Percentiles rank a stretch among this genome's conserved stretches.
phyloP scores from a whole-genome alignment of 768 basidiomycete genomes.

The Glaciozyma martinii region DNA sequence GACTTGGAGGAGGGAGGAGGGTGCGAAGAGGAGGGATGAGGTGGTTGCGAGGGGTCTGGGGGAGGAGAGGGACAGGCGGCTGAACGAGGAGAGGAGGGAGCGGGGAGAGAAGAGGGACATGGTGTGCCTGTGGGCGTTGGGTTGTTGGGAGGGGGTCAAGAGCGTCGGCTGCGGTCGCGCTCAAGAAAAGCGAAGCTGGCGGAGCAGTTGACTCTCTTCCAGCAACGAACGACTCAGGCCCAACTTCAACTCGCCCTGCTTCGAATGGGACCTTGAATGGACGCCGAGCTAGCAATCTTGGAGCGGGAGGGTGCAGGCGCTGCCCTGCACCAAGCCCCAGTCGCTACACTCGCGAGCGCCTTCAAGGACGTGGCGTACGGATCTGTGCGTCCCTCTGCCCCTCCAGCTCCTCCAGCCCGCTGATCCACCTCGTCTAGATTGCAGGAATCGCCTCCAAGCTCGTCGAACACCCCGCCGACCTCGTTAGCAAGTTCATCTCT shows the following conservation, averaged over 20 bases:
- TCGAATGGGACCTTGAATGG: background rate
- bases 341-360: background rate
- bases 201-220: too few relatives aligned
- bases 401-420: background rate
- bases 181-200: too few relatives aligned
- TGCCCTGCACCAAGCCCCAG: too few relatives aligned
- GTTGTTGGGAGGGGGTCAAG: background rate
- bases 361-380: constrained; percentile 34
- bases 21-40: background rate
- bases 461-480: constrained; percentile 85
- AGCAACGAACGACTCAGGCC: too few relatives aligned
- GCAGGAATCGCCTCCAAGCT: constrained; percentile 83
- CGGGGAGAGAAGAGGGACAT: constrained; percentile 10
- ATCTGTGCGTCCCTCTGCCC: constrained; percentile 5
- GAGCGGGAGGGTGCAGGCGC: background rate
- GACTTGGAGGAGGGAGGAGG: constrained; percentile 6
- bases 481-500: constrained; percentile 48
- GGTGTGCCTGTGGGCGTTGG: background rate
- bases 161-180: background rate
- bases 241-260: too few relatives aligned
- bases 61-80: constrained; percentile 12
- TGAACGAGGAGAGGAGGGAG: constrained; percentile 34
- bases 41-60: constrained; percentile 3
- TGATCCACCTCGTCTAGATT: constrained; percentile 43
- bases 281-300: background rate